Conservation (phyloP, 2,329 filamentous ascomycete species). For the Neofusicoccum cordaticola region DNA sequence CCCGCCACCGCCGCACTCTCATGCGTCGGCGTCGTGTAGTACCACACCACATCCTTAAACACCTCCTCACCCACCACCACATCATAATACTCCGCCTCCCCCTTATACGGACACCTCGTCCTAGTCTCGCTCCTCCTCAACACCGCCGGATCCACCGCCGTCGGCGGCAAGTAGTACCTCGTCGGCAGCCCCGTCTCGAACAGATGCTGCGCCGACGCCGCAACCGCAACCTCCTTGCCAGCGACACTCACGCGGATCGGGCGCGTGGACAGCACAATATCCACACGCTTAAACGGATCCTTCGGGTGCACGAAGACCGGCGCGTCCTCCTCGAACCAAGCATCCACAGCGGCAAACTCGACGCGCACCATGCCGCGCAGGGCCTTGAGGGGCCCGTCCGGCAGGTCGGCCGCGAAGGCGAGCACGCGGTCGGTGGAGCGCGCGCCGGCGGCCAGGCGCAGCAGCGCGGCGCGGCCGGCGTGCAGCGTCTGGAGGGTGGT, state of each 20-base stretch:
- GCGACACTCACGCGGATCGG: slow-evolving; percentile 50
- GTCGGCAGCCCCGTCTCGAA: slow-evolving; percentile 60
- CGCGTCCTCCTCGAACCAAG: slow-evolving; percentile 58
- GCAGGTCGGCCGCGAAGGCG: slow-evolving; percentile 25
- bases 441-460: slow-evolving; percentile 22
- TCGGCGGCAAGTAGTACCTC: slow-evolving; percentile 59
- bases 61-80: slow-evolving; percentile 46
- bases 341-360: slow-evolving; percentile 25
- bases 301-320: slow-evolving; percentile 63
- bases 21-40: slow-evolving; percentile 55
- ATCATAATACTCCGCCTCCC: slow-evolving; percentile 61
- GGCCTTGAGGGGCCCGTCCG: neutral
- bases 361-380: slow-evolving; percentile 31
- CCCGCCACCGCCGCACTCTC: slow-evolving; percentile 59
- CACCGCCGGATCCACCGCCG: slow-evolving; percentile 47
- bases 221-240: slow-evolving; percentile 31
- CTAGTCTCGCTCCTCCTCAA: slow-evolving; percentile 51
- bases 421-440: slow-evolving; percentile 26
- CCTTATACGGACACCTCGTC: slow-evolving; percentile 67
- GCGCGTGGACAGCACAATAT: slow-evolving; percentile 57
- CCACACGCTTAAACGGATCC: slow-evolving; percentile 65
- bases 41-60: slow-evolving; percentile 59
- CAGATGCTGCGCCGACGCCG: slow-evolving; percentile 46
- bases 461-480: neutral
- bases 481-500: neutral